phyloP scores from a whole-genome alignment of 305 asterid genomes.

The Fraxinus angustifolia region DNA sequence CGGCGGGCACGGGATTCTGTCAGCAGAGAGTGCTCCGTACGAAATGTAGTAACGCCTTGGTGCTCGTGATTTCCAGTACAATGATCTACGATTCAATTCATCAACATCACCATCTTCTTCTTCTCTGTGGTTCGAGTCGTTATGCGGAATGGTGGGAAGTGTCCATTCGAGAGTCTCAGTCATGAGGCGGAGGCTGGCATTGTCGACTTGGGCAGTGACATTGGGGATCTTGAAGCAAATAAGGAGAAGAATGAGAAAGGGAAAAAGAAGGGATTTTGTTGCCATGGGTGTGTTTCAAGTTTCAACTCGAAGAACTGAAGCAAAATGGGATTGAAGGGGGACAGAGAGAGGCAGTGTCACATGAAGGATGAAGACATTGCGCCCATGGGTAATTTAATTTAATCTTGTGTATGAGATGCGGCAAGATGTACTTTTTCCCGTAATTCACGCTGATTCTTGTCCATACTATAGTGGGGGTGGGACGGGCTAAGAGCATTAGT shows the following conservation, averaged over 20 bases:
- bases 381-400: background rate
- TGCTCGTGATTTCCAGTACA: constrained; percentile 41
- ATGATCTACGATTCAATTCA: constrained; percentile 40
- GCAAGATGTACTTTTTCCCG: background rate
- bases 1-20: constrained; percentile 72
- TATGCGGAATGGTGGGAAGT: constrained; percentile 14
- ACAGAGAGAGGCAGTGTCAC: background rate
- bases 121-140: constrained; percentile 1
- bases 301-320: too few relatives aligned
- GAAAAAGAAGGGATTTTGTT: constrained; percentile 10
- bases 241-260: constrained; percentile 16
- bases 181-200: background rate
- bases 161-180: constrained; percentile 34
- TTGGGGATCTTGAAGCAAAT: background rate
- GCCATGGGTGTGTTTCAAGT: constrained; percentile 25
- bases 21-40: constrained; percentile 64
- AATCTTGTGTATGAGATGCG: too few relatives aligned
- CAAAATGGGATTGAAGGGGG: background rate
- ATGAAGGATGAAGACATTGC: background rate
- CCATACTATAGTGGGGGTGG: background rate
- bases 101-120: constrained; percentile 21
- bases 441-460: background rate
- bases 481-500: too few relatives aligned
- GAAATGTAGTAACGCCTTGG: constrained; percentile 50
- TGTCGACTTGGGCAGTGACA: constrained; percentile 20